These are phyloP conservation scores for Cantharellus cinnabarinus DNA, from an alignment of 768 basidiomycete species.

Conservation along the genomic window DNA sequence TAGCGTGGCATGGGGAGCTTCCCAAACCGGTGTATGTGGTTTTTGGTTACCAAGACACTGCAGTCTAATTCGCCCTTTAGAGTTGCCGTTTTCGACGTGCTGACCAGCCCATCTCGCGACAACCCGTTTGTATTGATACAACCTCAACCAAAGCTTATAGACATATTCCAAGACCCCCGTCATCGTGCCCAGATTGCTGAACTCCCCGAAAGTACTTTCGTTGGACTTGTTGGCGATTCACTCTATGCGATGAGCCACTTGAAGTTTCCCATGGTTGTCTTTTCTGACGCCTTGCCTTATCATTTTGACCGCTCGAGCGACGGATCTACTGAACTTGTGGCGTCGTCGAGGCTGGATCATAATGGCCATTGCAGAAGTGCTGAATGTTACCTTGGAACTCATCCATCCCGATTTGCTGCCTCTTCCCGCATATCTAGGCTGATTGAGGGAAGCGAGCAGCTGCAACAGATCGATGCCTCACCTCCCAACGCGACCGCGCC, in stretches of 20 bases:
- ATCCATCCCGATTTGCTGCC: slow-evolving; percentile 4
- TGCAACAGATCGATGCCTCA: no score
- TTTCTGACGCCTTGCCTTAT: slow-evolving; percentile 12
- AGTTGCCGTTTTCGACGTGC: slow-evolving; percentile 67
- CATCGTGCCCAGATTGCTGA: slow-evolving; percentile 18
- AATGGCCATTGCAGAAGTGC: slow-evolving; percentile 3
- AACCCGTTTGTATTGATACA: slow-evolving; percentile 73
- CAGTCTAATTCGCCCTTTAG: slow-evolving; percentile 19
- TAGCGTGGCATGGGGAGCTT: slow-evolving; percentile 40
- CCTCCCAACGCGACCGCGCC: no score
- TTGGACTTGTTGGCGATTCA: slow-evolving; percentile 58
- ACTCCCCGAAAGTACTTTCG: slow-evolving; percentile 41
- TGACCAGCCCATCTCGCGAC: slow-evolving; percentile 25
- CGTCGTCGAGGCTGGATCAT: background rate
- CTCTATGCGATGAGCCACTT: slow-evolving; percentile 74
- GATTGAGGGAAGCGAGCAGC: background rate
- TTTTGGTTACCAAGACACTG: no score
- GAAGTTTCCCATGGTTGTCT: slow-evolving; percentile 57
- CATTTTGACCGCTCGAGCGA: background rate
- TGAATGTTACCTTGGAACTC: slow-evolving; percentile 10
- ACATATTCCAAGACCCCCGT: slow-evolving; percentile 33
- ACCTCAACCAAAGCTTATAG: slow-evolving; percentile 54
- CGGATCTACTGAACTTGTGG: background rate
- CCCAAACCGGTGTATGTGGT: slow-evolving; percentile 42
- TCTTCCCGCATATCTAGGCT: slow-evolving; percentile 5